Evolutionary conservation across 2,329 filamentous ascomycete species (phyloP).

Genomic region (Penicillium sp.): DNA sequence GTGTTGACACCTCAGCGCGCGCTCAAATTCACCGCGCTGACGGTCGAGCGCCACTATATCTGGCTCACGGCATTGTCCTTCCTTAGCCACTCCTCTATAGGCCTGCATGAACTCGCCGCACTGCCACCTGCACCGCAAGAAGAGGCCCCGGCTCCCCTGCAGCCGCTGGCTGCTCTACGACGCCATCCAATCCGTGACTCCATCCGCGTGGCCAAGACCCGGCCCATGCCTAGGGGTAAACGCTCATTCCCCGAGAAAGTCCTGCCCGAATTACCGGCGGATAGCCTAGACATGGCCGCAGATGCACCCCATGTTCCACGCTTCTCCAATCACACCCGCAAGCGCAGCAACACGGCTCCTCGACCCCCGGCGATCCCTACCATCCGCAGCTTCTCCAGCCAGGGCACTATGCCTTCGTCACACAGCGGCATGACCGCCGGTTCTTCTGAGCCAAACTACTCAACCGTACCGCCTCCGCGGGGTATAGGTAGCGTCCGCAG

Average conservation of each 20-base stretch:
- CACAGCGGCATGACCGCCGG: slow-evolving; percentile 55
- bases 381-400: slow-evolving; percentile 69
- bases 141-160: slow-evolving; percentile 36
- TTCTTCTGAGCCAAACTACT: slow-evolving; percentile 56
- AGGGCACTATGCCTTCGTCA: slow-evolving; percentile 36
- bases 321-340: slow-evolving; percentile 64
- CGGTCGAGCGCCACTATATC: slow-evolving; percentile 80
- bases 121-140: slow-evolving; percentile 51
- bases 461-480: slow-evolving; percentile 22
- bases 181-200: slow-evolving; percentile 73
- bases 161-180: slow-evolving; percentile 47
- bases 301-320: slow-evolving; percentile 52
- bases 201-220: slow-evolving; percentile 76
- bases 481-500: slow-evolving; percentile 35
- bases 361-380: slow-evolving; percentile 52
- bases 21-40: slow-evolving; percentile 85
- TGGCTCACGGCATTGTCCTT: slow-evolving; percentile 95
- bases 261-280: slow-evolving; percentile 33
- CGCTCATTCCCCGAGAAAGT: slow-evolving; percentile 34
- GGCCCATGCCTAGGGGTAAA: slow-evolving; percentile 40
- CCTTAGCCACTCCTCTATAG: slow-evolving; percentile 81
- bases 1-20: slow-evolving; percentile 91
- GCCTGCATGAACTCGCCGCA: slow-evolving; percentile 67
- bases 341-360: slow-evolving; percentile 83
- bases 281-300: slow-evolving; percentile 37